A percentile compares a stretch with the other conserved stretches of the same genome.
Evolutionary conservation across 164 flowering plant species (phyloP).

Genomic region (Dillenia turbinata): DNA sequence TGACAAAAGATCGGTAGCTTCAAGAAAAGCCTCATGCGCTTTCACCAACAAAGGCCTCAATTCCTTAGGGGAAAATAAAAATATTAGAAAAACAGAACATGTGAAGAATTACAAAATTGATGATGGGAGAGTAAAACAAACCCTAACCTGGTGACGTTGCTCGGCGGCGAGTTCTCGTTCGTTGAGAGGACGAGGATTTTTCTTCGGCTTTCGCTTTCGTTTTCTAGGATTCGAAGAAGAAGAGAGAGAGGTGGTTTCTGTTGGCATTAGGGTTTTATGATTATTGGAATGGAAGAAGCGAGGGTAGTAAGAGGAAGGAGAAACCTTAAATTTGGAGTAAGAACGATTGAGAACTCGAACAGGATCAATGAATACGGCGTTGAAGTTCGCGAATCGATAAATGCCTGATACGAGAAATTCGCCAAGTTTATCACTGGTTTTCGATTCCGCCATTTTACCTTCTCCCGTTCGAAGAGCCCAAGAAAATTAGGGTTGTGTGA

Average conservation of each 20-base stretch:
- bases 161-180: constrained; percentile 61
- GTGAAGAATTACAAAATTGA: not conserved
- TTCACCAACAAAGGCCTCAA: constrained; percentile 50
- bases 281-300: constrained; percentile 54
- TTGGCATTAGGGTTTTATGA: not conserved
- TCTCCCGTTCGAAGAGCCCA: too few species aligned
- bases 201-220: constrained; percentile 46
- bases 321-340: constrained; percentile 62
- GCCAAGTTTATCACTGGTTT: constrained; percentile 20
- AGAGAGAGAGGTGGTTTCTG: not conserved
- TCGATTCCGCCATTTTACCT: constrained; percentile 25
- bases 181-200: constrained; percentile 33
- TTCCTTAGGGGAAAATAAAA: constrained; percentile 34
- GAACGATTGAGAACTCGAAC: constrained; percentile 72
- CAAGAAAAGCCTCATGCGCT: constrained; percentile 61
- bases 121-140: not conserved
- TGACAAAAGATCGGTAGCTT: constrained; percentile 34
- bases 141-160: constrained; percentile 72
- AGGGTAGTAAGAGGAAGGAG: constrained; percentile 69
- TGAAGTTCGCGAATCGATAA: constrained; percentile 38
- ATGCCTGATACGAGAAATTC: constrained; percentile 52
- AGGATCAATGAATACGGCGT: constrained; percentile 66
- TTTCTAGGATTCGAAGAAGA: constrained; percentile 24
- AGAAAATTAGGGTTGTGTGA: too few species aligned
- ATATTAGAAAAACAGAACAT: not conserved